Base-by-base conservation (phyloP, 257 asterid genomes). In the Ilex asprella region DNA sequence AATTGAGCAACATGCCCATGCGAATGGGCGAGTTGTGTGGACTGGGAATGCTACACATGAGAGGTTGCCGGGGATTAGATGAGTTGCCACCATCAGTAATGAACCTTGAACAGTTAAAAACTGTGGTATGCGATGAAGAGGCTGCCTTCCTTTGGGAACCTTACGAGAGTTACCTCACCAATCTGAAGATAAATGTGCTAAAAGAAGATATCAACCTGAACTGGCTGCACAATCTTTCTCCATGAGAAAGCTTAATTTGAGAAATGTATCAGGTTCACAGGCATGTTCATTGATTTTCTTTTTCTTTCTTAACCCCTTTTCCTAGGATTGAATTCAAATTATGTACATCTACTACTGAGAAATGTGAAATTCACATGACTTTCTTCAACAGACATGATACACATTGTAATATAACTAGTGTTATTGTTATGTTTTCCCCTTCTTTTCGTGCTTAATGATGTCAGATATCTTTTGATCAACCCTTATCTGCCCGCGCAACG, bases 101-200 rank as follows among this genome's bases (percentile, higher is more conserved):
- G 54, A 41, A 65, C 31, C 75, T 76, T 50, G 68, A 55, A 16
- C 59, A 47, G 12, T 68, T 72, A 62, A 67, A 72, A 58, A 30
- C 8, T 10, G 78, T 72, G 43, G 53, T 69, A 21, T 72, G 78
- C 30, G 75, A 69, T 47, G 75, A 76, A 52, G 73, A 76, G 44
- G 69, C 59, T 15, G 55, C 73, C n/a, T 55, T 10, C 6, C 27
- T 30, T 7, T 76, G 78, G 81, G 60, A 58, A 1, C 4, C 12
- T 3, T 59, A 47, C 13, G 30, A 31, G 16, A 46, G 32, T 14
- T 12, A 57, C 50, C 44, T 63, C 53, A 66, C 35, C 60, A 66
- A 47, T 43, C 12, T 76, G 65, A 32, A 61, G 39, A 72, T 76
- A 41, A 46, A 31, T 16, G 70, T 72, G 58, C n/a, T 59, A 31